Base-by-base conservation (phyloP, 768 basidiomycete species). In the Leccinum arenicola region DNA sequence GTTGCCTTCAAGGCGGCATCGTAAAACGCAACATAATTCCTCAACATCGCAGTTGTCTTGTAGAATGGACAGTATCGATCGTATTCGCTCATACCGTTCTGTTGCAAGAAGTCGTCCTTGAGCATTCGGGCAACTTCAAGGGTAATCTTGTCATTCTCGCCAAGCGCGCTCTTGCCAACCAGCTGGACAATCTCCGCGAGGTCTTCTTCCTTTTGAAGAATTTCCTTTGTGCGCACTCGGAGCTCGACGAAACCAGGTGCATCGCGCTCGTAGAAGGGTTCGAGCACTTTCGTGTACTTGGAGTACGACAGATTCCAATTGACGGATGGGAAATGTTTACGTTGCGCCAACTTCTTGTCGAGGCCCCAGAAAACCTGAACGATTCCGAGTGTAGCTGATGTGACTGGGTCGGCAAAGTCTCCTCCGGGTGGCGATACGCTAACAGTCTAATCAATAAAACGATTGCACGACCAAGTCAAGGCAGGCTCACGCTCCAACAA, bases 301-400 rank as follows among this genome's bases (percentile, higher is more conserved):
- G 97, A 98, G 75, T 98, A 98, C 10, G 97, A 99, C n/a, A 97
- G 78, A 64, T 88, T 97, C 97, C 97, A 99, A 78, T 99, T 98
- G 74, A 99, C 96, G n/a, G 95, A 97, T 2, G 97, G 97, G 83
- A 99, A 99, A 73, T 99, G 95, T 75, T 99, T 98, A 62, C 96
- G 85, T 73, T 98, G 97, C 3, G 97, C 97, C 59, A 98, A 86
- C 73, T 96, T 95, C 86, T 99, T 99, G 78, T 98, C 97, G 27
- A 99, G 84, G 74, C 97, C 97, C 97, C 97, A 99, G 84, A 99
- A 99, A 64, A 98, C 97, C 70, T 98, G 97, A 10, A 99, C 97
- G 70, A 99, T 99, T 80, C 95, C 86, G 57, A 99, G 89, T 3
- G 97, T 99, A 36, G 97, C 93, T 49, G 95, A 88, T 8, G 96